A percentile compares a stretch with the other conserved stretches of the same genome.
Evolutionary conservation across 768 basidiomycete genomes (phyloP).

Genomic region (Macrolepiota dolichaula): DNA sequence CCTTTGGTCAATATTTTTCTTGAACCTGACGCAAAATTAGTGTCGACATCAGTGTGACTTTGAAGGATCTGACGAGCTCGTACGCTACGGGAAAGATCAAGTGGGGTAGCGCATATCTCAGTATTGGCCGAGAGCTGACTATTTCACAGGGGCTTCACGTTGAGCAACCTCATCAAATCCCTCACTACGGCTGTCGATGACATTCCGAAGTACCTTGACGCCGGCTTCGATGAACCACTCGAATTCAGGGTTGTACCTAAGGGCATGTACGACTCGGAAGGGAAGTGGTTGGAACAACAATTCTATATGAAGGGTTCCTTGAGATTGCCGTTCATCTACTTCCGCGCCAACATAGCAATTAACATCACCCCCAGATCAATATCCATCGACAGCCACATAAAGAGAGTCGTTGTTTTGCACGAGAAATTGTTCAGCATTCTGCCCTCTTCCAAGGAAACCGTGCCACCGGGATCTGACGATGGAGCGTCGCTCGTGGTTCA

Average conservation of each 20-base stretch:
- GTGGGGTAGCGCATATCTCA: no score
- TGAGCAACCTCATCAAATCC: background rate
- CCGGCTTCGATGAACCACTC: background rate
- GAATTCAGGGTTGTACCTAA: background rate
- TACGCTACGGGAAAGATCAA: background rate
- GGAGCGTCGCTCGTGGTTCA: background rate
- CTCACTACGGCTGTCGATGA: no score
- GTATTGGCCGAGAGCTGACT: no score
- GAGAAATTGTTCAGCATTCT: background rate
- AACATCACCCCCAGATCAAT: background rate
- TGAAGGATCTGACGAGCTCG: background rate
- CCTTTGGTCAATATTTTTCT: background rate
- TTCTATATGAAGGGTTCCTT: background rate
- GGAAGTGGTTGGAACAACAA: background rate
- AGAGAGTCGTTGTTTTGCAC: background rate
- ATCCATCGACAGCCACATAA: background rate
- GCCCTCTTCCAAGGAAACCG: background rate
- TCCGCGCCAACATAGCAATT: background rate
- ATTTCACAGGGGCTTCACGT: background rate
- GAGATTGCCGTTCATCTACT: background rate
- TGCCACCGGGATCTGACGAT: background rate
- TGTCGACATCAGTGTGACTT: background rate
- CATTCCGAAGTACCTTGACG: background rate
- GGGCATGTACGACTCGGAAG: background rate
- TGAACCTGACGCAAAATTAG: background rate